phyloP scores from a whole-genome alignment of 352 stramenopile genomes.

The Phytophthora sp. region DNA sequence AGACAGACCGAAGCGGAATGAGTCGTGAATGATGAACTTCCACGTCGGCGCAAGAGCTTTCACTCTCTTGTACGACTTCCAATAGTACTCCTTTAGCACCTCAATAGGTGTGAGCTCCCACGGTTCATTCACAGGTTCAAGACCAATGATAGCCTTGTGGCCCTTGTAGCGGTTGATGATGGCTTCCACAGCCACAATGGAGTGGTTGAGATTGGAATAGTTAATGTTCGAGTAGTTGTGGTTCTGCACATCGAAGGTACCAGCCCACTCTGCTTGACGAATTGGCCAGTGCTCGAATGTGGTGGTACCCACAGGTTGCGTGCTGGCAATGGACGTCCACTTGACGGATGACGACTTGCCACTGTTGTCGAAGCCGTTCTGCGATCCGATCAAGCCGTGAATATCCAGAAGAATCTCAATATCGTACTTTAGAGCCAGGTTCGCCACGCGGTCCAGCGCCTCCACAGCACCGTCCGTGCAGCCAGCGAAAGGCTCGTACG shows the following conservation, averaged over 20 bases:
- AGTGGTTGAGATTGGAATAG: constrained; percentile 92
- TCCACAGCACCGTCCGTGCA: constrained; percentile 94
- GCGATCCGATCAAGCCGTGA: constrained; percentile 91
- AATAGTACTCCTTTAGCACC: constrained; percentile 96
- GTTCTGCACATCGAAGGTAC: constrained; percentile 87
- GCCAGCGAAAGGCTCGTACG: constrained; percentile 93
- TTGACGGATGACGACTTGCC: constrained; percentile 88
- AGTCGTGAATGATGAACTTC: constrained; percentile 97
- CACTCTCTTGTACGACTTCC: constrained; percentile 96
- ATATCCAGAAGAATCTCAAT: constrained; percentile 94
- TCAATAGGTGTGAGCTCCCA: constrained; percentile 95
- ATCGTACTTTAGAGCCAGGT: constrained; percentile 88
- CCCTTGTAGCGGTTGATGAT: constrained; percentile 92
- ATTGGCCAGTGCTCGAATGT: constrained; percentile 96
- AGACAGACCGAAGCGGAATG: constrained; percentile 90
- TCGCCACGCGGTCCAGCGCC: constrained; percentile 89
- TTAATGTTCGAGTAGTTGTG: constrained; percentile 94
- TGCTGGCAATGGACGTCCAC: constrained; percentile 89
- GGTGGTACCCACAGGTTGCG: constrained; percentile 81
- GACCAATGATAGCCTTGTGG: constrained; percentile 91
- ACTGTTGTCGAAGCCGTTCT: constrained; percentile 98
- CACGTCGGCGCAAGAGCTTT: constrained; percentile 92
- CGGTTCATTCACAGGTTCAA: constrained; percentile 96
- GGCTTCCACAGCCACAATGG: constrained; percentile 85
- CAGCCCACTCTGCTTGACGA: constrained; percentile 91